These are phyloP conservation scores for Lactuca saligna DNA, from an alignment of 129 eudicot species.

Conservation along the genomic window DNA sequence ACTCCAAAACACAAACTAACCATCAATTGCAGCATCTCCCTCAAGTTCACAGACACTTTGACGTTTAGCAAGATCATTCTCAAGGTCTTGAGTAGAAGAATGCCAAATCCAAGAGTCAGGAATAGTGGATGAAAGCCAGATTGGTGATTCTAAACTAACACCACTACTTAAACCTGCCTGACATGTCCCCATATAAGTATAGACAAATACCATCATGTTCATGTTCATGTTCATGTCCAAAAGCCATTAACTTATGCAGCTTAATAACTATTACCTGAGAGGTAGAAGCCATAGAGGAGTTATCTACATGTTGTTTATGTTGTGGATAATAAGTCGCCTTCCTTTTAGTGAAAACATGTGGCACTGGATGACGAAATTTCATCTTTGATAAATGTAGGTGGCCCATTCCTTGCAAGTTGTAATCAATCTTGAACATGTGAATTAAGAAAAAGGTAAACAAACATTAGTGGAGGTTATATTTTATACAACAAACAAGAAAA, in stretches of 20 bases:
- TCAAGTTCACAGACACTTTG: slow-evolving; percentile 94
- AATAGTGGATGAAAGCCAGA: slow-evolving; percentile 79
- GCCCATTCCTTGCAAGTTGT: slow-evolving; percentile 96
- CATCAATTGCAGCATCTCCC: slow-evolving; percentile 83
- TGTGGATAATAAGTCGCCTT: slow-evolving; percentile 31
- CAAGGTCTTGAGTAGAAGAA: slow-evolving; percentile 39
- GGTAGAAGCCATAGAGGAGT: slow-evolving; percentile 32
- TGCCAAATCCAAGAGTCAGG: slow-evolving; percentile 86
- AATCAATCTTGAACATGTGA: slow-evolving; percentile 55
- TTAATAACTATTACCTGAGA: slow-evolving; percentile 44
- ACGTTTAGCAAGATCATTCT: slow-evolving; percentile 41
- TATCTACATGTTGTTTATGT: slow-evolving; percentile 26
- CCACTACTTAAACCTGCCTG: slow-evolving; percentile 66
- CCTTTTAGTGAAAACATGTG: slow-evolving; percentile 40
- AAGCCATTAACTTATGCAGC: slow-evolving; percentile 9
- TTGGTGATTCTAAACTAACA: slow-evolving; percentile 32
- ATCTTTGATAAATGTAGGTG: slow-evolving; percentile 82
- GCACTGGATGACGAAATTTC: slow-evolving; percentile 86
- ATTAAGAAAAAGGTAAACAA: background rate
- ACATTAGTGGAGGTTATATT: background rate
- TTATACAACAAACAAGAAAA: slow-evolving; percentile 1
- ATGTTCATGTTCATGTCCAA: slow-evolving; percentile 18
- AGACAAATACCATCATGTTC: slow-evolving; percentile 17
- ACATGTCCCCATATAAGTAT: slow-evolving; percentile 20
- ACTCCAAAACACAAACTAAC: slow-evolving; percentile 41